Percentiles rank a stretch among this genome's conserved stretches.
These are phyloP conservation scores for Scytalidium lignicola DNA, from an alignment of 2,329 filamentous ascomycete genomes.

Conservation along the genomic window DNA sequence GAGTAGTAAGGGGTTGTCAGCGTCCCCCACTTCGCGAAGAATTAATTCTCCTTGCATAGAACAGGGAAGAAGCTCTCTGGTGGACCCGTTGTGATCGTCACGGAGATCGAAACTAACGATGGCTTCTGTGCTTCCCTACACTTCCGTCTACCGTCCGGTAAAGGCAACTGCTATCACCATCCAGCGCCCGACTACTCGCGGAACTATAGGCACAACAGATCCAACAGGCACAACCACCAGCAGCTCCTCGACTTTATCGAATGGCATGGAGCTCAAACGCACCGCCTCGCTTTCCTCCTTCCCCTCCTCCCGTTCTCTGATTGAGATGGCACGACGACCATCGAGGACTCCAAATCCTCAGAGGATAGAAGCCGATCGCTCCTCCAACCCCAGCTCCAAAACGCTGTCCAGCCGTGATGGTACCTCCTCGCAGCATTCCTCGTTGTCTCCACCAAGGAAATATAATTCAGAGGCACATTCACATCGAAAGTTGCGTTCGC, in stretches of 20 bases:
- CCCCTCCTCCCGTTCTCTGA: conserved; percentile 50
- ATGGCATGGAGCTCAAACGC: conserved; percentile 31
- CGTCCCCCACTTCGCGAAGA: neutral
- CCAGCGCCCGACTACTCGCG: conserved; percentile 20
- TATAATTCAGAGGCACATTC: conserved; percentile 46
- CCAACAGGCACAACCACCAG: conserved; percentile 29
- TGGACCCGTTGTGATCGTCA: neutral
- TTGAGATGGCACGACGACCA: conserved; percentile 52
- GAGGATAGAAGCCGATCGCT: conserved; percentile 47
- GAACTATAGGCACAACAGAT: conserved; percentile 14
- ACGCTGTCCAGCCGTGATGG: conserved; percentile 44
- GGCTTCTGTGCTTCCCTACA: conserved; percentile 12
- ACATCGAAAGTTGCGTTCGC: conserved; percentile 59
- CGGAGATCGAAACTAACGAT: conserved; percentile 1
- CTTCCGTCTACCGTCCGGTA: conserved; percentile 10
- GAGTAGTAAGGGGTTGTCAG: neutral
- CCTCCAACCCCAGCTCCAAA: conserved; percentile 55
- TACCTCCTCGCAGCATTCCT: conserved; percentile 54
- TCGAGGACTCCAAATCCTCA: conserved; percentile 48
- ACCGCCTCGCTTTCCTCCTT: conserved; percentile 61
- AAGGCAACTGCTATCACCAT: conserved; percentile 13
- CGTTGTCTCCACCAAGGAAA: conserved; percentile 47
- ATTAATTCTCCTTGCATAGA: neutral
- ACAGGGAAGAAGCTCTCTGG: neutral
- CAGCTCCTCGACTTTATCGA: conserved; percentile 15